These are phyloP conservation scores for Epichloe sp. DNA, from an alignment of 2,329 filamentous ascomycete species.

Conservation along the genomic window DNA sequence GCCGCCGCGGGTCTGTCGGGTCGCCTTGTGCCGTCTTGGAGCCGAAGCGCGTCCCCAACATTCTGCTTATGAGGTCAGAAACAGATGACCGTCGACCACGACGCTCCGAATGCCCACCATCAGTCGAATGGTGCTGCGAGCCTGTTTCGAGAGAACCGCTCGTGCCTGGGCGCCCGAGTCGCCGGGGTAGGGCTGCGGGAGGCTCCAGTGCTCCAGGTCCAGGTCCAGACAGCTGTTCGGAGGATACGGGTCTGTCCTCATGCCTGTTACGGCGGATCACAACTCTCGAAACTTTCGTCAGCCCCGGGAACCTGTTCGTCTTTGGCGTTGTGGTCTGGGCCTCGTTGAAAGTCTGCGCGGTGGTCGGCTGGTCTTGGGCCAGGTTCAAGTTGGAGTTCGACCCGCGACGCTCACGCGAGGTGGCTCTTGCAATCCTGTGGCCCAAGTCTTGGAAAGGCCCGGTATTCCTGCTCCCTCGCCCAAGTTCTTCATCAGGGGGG, in stretches of 20 bases:
- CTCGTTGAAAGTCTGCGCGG: slow-evolving; percentile 1
- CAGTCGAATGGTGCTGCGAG: slow-evolving; percentile 7
- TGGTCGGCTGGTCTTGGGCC: slow-evolving; percentile 5
- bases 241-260: neutral
- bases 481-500: slow-evolving; percentile 24
- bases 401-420: slow-evolving; percentile 18
- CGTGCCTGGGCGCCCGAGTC: slow-evolving; percentile 13
- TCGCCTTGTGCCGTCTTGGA: slow-evolving; percentile 8
- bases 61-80: slow-evolving; percentile 16
- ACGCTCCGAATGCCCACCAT: slow-evolving; percentile 9
- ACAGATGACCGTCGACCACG: slow-evolving; percentile 17
- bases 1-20: neutral
- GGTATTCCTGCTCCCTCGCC: slow-evolving; percentile 24
- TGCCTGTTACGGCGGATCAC: neutral
- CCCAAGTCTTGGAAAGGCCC: slow-evolving; percentile 40
- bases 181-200: slow-evolving; percentile 2
- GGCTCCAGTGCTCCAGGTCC: slow-evolving; percentile 2
- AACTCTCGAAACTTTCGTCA: slow-evolving; percentile 15
- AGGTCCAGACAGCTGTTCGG: slow-evolving; percentile 1
- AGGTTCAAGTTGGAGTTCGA: slow-evolving; percentile 11
- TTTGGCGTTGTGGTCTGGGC: slow-evolving; percentile 6
- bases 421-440: slow-evolving; percentile 25
- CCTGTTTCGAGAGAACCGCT: slow-evolving; percentile 9
- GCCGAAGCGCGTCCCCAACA: slow-evolving; percentile 14
- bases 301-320: slow-evolving; percentile 35